These are phyloP conservation scores for Anethum foeniculum DNA, from an alignment of 140 eudicot genomes.

Conservation along the genomic window DNA sequence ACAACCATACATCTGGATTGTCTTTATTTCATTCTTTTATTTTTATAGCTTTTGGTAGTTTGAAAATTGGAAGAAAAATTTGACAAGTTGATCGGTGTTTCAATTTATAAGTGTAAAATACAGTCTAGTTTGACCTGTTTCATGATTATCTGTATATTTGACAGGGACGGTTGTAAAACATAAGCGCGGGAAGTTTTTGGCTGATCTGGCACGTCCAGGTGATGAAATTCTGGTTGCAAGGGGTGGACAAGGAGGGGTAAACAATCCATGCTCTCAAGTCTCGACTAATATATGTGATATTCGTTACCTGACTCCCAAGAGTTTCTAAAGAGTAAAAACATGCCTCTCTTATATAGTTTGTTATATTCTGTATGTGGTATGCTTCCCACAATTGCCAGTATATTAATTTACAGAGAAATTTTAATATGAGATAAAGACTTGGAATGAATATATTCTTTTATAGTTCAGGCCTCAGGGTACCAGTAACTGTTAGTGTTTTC, in stretches of 20 bases:
- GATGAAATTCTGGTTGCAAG: slow-evolving; percentile 95
- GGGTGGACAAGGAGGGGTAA: slow-evolving; percentile 99
- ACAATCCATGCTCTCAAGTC: slow-evolving; percentile 19
- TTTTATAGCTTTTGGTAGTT: neutral
- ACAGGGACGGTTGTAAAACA: slow-evolving; percentile 95
- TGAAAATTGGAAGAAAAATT: neutral
- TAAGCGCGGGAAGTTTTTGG: slow-evolving; percentile 83
- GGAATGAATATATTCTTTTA: neutral
- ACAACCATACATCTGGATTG: neutral
- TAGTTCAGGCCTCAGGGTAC: neutral
- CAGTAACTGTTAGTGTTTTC: neutral
- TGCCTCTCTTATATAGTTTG: neutral
- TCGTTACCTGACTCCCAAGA: neutral
- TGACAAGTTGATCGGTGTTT: neutral
- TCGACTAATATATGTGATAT: slow-evolving; percentile 5
- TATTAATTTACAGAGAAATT: neutral
- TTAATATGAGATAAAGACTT: neutral
- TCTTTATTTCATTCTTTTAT: neutral
- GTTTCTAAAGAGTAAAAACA: neutral
- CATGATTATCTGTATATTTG: slow-evolving; percentile 12
- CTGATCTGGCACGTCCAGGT: slow-evolving; percentile 88
- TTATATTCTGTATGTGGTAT: neutral
- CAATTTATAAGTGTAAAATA: neutral
- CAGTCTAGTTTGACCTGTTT: neutral
- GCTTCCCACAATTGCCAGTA: neutral